These are phyloP conservation scores for Tylopilus subfusipes DNA, from an alignment of 768 basidiomycete genomes.

Conservation along the genomic window DNA sequence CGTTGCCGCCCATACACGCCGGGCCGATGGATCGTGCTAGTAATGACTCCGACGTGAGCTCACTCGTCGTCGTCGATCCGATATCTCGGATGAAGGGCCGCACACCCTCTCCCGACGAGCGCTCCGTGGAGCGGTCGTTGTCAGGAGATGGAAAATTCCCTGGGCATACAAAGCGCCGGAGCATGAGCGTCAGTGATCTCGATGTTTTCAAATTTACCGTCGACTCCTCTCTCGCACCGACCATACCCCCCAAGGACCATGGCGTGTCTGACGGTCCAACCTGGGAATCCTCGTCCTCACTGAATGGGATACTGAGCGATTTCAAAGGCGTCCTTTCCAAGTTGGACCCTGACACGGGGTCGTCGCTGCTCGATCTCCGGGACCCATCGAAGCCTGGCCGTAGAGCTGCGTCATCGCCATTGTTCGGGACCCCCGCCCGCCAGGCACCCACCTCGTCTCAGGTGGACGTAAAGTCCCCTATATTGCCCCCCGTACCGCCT, in stretches of 20 bases:
- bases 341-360: conserved; percentile 52
- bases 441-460: conserved; percentile 22
- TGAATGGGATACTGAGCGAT: conserved; percentile 65
- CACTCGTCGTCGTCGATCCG: conserved; percentile 56
- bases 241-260: conserved; percentile 34
- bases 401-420: conserved; percentile 35
- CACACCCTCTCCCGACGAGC: conserved; percentile 31
- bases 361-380: conserved; percentile 55
- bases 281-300: conserved; percentile 43
- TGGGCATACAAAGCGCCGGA: conserved; percentile 52
- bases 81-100: conserved; percentile 37
- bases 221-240: conserved; percentile 35
- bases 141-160: conserved; percentile 27
- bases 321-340: conserved; percentile 71
- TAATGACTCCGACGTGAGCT: conserved; percentile 48
- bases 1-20: conserved; percentile 57
- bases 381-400: conserved; percentile 62
- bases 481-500: conserved; percentile 13
- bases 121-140: conserved; percentile 25
- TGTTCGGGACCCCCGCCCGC: conserved; percentile 37
- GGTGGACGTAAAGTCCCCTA: conserved; percentile 20
- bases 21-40: conserved; percentile 34
- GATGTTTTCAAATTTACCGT: conserved; percentile 48
- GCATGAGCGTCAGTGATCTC: conserved; percentile 69
- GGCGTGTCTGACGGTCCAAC: conserved; percentile 24